Conservation (phyloP, 768 basidiomycete species). For the Leccinum obscurum region DNA sequence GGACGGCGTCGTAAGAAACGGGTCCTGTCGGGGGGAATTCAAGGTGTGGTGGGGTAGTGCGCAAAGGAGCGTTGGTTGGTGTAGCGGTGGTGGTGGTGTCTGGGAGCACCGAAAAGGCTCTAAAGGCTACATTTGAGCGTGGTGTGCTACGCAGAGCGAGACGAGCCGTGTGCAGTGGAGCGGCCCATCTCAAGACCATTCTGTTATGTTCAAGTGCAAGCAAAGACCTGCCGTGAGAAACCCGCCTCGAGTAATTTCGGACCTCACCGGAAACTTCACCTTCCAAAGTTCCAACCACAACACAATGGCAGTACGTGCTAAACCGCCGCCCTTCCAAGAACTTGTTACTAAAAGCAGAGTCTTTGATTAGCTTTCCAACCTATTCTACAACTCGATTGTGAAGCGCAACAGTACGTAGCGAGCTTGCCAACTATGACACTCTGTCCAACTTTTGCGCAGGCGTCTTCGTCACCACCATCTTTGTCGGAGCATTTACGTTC, state of each 20-base stretch:
- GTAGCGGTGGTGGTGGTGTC: constrained; percentile 7
- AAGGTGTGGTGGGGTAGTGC: constrained; percentile 12
- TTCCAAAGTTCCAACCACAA: background rate
- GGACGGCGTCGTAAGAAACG: constrained; percentile 17
- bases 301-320: constrained; percentile 24
- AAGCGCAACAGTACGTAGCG: constrained; percentile 78
- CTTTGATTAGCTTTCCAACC: constrained; percentile 42
- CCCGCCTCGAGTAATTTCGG: constrained; percentile 16
- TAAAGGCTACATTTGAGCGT: constrained; percentile 1
- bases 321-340: background rate
- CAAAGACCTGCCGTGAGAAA: constrained; percentile 25
- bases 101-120: constrained; percentile 16
- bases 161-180: constrained; percentile 18
- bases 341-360: background rate
- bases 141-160: constrained; percentile 7
- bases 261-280: constrained; percentile 28
- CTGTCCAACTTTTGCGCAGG: constrained; percentile 43
- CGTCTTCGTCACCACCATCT: constrained; percentile 79
- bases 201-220: background rate
- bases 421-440: background rate
- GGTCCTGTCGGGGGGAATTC: constrained; percentile 32
- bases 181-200: constrained; percentile 24
- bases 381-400: constrained; percentile 82
- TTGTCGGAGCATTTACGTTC: constrained; percentile 88
- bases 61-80: background rate